These are phyloP conservation scores for Cynanchum wilfordii DNA, from an alignment of 257 asterid genomes.

Conservation along the genomic window DNA sequence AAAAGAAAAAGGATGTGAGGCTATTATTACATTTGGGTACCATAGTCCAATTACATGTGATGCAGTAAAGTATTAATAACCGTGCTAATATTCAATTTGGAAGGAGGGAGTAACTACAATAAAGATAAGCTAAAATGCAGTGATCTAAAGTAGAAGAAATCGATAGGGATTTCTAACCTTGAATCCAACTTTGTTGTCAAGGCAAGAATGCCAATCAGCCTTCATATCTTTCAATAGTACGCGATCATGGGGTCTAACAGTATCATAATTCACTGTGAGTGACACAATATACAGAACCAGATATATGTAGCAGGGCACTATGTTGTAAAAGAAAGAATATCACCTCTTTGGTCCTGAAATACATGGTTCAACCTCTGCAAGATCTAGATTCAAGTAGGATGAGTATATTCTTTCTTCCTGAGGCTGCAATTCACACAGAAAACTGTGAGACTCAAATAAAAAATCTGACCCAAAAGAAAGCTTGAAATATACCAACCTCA, in stretches of 20 bases:
- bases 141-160: constrained; percentile 3
- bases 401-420: constrained; percentile 74
- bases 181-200: constrained; percentile 85
- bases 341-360: constrained; percentile 94
- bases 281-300: background rate
- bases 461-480: background rate
- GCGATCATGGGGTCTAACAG: constrained; percentile 86
- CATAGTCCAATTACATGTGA: background rate
- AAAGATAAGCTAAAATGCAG: background rate
- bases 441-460: constrained; percentile 1
- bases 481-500: constrained; percentile 39
- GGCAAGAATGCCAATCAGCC: constrained; percentile 92
- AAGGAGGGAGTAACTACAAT: background rate
- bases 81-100: background rate
- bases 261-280: background rate
- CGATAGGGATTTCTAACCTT: constrained; percentile 47
- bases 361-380: constrained; percentile 71
- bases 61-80: background rate
- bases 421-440: constrained; percentile 40
- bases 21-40: background rate
- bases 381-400: constrained; percentile 66
- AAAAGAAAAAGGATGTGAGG: background rate
- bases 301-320: background rate
- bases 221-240: constrained; percentile 86
- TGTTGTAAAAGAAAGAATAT: background rate